Percentiles rank a stretch among this genome's conserved stretches.
These are phyloP conservation scores for Huntiella decipiens DNA, from an alignment of 2,329 filamentous ascomycete species.

Conservation along the genomic window DNA sequence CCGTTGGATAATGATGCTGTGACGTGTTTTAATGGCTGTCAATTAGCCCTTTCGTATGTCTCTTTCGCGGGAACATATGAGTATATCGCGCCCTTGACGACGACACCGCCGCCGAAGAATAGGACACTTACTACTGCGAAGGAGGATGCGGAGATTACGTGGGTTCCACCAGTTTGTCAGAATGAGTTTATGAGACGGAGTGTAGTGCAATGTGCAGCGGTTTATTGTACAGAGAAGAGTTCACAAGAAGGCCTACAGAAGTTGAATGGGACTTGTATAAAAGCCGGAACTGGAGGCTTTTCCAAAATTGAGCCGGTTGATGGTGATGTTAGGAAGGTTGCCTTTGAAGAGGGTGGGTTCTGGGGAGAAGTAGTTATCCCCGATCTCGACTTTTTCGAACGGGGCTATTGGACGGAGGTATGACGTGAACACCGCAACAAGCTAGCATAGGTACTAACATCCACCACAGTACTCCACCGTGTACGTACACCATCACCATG, in stretches of 20 bases:
- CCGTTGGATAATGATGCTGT: background rate
- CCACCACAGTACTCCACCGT: constrained; percentile 20
- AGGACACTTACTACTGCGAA: background rate
- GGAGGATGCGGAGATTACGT: background rate
- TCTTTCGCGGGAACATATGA: background rate
- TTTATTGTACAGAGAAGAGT: constrained; percentile 19
- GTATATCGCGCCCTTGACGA: no score
- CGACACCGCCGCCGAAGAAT: no score
- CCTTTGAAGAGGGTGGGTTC: constrained; percentile 2
- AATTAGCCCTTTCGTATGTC: constrained; percentile 5
- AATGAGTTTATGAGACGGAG: constrained; percentile 3
- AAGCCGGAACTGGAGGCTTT: background rate
- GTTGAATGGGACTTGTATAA: constrained; percentile 23
- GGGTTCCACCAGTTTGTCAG: background rate
- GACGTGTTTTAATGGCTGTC: constrained; percentile 5
- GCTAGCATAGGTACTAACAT: background rate
- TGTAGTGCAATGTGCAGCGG: constrained; percentile 18
- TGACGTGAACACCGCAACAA: background rate
- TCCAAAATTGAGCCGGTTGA: background rate
- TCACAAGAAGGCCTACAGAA: constrained; percentile 14
- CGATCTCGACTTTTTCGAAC: constrained; percentile 7
- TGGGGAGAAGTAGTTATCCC: constrained; percentile 7
- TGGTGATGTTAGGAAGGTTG: constrained; percentile 10
- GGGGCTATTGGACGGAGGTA: constrained; percentile 8
- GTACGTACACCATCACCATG: constrained; percentile 11